These are phyloP conservation scores for Geotrichum armillariae DNA, from an alignment of 1,139 yeast genomes.

Conservation along the genomic window DNA sequence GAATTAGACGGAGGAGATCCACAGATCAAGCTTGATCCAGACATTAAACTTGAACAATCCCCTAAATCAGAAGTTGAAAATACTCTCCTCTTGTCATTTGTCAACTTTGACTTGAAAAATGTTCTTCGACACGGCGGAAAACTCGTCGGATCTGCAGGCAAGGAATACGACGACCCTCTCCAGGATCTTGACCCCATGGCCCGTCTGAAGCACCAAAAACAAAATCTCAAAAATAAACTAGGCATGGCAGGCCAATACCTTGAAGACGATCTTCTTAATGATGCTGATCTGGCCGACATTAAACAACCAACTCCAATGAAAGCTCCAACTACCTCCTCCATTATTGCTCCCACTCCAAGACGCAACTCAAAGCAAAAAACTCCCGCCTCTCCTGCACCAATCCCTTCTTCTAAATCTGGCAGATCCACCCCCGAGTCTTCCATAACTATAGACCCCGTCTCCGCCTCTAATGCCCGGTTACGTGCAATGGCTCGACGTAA, in stretches of 20 bases:
- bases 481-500: slow-evolving; percentile 92
- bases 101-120: slow-evolving; percentile 61
- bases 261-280: slow-evolving; percentile 39
- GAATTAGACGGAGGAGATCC: slow-evolving; percentile 27
- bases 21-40: slow-evolving; percentile 24
- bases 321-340: slow-evolving; percentile 20
- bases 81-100: slow-evolving; percentile 55
- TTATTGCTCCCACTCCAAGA: slow-evolving; percentile 25
- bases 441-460: slow-evolving; percentile 25
- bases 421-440: slow-evolving; percentile 26
- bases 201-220: slow-evolving; percentile 43
- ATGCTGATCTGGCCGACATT: slow-evolving; percentile 34
- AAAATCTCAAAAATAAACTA: slow-evolving; percentile 41
- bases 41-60: slow-evolving; percentile 28
- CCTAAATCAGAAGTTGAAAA: slow-evolving; percentile 33
- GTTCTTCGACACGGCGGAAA: slow-evolving; percentile 69
- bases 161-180: slow-evolving; percentile 45
- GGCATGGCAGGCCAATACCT: slow-evolving; percentile 47
- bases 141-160: slow-evolving; percentile 68
- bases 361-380: slow-evolving; percentile 21
- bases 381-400: slow-evolving; percentile 25
- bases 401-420: slow-evolving; percentile 25
- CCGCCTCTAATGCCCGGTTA: slow-evolving; percentile 68
- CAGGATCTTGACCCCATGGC: slow-evolving; percentile 43
- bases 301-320: slow-evolving; percentile 24